Evolutionary conservation across 1,139 yeast genomes (phyloP).

Genomic region (Diutina neorugosa): DNA sequence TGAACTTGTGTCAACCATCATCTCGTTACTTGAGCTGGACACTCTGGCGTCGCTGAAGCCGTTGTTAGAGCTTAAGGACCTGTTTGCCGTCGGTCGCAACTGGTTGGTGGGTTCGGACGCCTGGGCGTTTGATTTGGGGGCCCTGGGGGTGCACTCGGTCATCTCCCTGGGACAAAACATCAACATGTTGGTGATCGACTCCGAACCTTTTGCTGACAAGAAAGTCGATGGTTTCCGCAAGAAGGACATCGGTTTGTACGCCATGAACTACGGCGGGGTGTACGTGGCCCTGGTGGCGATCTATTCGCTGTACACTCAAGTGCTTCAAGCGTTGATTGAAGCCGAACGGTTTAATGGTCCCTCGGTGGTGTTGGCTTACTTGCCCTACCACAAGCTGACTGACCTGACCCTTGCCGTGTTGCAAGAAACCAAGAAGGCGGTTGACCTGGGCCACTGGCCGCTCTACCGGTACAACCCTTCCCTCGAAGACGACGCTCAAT

Average conservation of each 20-base stretch:
- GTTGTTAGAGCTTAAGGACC: conserved; percentile 33
- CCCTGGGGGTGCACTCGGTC: conserved; percentile 84
- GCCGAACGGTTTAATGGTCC: conserved; percentile 87
- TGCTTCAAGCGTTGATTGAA: conserved; percentile 77
- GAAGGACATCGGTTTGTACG: conserved; percentile 89
- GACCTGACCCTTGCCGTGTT: conserved; percentile 66
- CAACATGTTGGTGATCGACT: conserved; percentile 79
- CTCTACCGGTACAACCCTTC: conserved; percentile 75
- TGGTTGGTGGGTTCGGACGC: conserved; percentile 95
- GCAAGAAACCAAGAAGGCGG: conserved; percentile 81
- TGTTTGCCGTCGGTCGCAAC: conserved; percentile 36
- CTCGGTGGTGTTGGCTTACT: conserved; percentile 78
- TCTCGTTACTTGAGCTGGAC: conserved; percentile 31
- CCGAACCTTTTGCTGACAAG: conserved; percentile 57
- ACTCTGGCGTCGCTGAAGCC: conserved; percentile 25
- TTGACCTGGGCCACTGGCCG: conserved; percentile 94
- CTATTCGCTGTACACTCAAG: conserved; percentile 87
- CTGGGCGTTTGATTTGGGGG: conserved; percentile 90
- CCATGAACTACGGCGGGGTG: conserved; percentile 85
- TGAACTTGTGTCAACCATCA: conserved; percentile 19
- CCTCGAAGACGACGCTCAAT: conserved; percentile 32
- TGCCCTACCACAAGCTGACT: conserved; percentile 60
- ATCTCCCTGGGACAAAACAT: conserved; percentile 65
- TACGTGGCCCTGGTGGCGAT: conserved; percentile 94
- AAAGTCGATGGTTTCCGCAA: conserved; percentile 35